These are phyloP conservation scores for Ganoderma sp. DNA, from an alignment of 1,284 basidiomycete species.

Conservation along the genomic window DNA sequence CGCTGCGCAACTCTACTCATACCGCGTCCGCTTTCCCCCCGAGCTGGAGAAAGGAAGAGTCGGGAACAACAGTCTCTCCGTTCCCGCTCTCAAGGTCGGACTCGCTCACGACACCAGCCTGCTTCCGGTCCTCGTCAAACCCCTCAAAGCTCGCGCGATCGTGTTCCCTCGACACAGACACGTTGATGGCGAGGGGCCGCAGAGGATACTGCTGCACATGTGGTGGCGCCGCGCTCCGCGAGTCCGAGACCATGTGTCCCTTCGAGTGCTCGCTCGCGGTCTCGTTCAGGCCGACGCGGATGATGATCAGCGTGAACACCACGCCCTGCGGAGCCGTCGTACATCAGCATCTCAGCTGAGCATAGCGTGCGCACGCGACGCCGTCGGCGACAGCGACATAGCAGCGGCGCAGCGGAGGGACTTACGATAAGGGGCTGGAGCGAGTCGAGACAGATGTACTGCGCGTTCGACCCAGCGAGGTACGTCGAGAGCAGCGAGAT, in stretches of 20 bases:
- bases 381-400: neutral
- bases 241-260: constrained; percentile 16
- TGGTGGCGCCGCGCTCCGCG: neutral
- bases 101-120: neutral
- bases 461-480: constrained; percentile 28
- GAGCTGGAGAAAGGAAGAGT: neutral
- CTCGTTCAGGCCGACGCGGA: constrained; percentile 31
- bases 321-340: constrained; percentile 21
- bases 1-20: neutral
- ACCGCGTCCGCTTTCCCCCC: neutral
- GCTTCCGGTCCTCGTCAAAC: neutral
- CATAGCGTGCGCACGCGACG: neutral
- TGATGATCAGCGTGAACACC: constrained; percentile 33
- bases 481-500: constrained; percentile 29
- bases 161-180: constrained; percentile 5
- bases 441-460: constrained; percentile 30
- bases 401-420: neutral
- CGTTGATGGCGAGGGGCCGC: constrained; percentile 16
- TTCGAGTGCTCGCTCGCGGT: constrained; percentile 23
- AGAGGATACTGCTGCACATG: constrained; percentile 8
- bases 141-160: constrained; percentile 1
- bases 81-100: neutral
- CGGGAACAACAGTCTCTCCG: neutral
- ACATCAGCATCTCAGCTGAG: no score
- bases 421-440: constrained; percentile 32